These are phyloP conservation scores for Psidium friedrichsthalianum DNA, from an alignment of 345 rosid genomes.

Conservation along the genomic window DNA sequence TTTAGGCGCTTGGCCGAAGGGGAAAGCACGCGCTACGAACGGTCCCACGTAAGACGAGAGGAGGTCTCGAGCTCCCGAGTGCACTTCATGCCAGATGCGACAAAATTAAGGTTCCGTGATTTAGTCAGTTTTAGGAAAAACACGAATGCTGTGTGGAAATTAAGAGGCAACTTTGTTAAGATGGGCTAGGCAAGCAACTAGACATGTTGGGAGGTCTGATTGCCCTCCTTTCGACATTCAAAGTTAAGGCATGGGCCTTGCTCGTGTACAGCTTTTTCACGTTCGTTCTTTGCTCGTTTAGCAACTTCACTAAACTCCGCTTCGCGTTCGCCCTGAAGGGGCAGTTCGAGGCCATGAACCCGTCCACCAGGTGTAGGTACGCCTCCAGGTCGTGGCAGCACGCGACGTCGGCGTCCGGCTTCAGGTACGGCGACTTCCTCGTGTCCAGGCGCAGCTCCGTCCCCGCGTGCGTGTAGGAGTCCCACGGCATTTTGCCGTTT, in stretches of 20 bases:
- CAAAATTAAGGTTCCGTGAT: not conserved
- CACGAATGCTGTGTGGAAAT: not conserved
- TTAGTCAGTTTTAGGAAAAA: not conserved
- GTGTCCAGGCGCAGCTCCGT: constrained; percentile 47
- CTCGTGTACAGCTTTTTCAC: constrained; percentile 72
- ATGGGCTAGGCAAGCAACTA: constrained; percentile 55
- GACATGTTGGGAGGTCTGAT: constrained; percentile 9
- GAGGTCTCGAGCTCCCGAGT: not conserved
- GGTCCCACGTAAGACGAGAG: not conserved
- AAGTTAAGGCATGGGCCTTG: constrained; percentile 41
- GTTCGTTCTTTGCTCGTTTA: constrained; percentile 70
- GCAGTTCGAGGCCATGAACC: constrained; percentile 57
- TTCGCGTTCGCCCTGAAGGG: constrained; percentile 88
- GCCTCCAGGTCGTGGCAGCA: constrained; percentile 87
- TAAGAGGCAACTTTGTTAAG: constrained; percentile 1
- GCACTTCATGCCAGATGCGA: not conserved
- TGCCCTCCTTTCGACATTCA: constrained; percentile 33
- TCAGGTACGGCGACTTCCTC: constrained; percentile 63
- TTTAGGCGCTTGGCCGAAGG: not conserved
- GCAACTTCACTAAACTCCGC: constrained; percentile 64
- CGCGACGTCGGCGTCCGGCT: constrained; percentile 54
- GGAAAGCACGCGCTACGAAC: not conserved
- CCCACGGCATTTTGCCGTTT: not conserved
- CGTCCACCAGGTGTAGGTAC: constrained; percentile 77
- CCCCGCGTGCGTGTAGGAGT: constrained; percentile 56